Percentiles rank a stretch among this genome's conserved stretches.
These are phyloP conservation scores for Aciculoconidium aculeatum DNA, from an alignment of 805 yeast genomes.

Conservation along the genomic window DNA sequence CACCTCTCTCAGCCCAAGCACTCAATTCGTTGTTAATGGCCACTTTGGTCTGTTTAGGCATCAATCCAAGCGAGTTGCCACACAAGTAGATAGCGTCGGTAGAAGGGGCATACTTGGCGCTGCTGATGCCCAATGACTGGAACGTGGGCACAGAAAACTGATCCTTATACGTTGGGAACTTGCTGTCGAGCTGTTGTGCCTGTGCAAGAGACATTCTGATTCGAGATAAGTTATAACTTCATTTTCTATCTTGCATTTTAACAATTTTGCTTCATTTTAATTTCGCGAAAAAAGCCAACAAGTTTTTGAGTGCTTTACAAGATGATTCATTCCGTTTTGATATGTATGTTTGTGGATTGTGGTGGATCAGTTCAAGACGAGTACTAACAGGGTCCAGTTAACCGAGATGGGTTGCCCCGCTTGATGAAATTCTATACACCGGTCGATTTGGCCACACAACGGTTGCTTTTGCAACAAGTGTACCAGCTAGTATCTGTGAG, in stretches of 20 bases:
- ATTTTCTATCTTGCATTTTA: too few relatives aligned
- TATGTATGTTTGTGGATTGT: conserved; percentile 48
- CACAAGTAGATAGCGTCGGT: conserved; percentile 57
- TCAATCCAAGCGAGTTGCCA: conserved; percentile 91
- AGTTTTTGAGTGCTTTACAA: too few relatives aligned
- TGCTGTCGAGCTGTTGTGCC: conserved; percentile 32
- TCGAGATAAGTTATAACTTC: too few relatives aligned
- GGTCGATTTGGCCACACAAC: conserved; percentile 79
- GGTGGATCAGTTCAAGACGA: background rate
- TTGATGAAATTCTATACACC: conserved; percentile 89
- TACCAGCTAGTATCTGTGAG: conserved; percentile 69
- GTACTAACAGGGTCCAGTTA: conserved; percentile 46
- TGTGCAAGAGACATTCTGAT: conserved; percentile 1
- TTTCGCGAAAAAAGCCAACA: too few relatives aligned
- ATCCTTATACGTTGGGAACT: conserved; percentile 33
- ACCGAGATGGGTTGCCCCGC: conserved; percentile 86
- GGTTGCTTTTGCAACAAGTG: conserved; percentile 73
- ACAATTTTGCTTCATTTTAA: too few relatives aligned
- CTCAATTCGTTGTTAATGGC: conserved; percentile 63
- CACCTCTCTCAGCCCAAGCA: conserved; percentile 81
- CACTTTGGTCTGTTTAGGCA: conserved; percentile 60
- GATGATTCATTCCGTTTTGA: conserved; percentile 87
- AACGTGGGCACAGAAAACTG: conserved; percentile 66
- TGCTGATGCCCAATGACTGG: conserved; percentile 47
- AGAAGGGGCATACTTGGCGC: conserved; percentile 10